Conservation (phyloP, 2,329 filamentous ascomycete genomes). For the Penicillium sp. region DNA sequence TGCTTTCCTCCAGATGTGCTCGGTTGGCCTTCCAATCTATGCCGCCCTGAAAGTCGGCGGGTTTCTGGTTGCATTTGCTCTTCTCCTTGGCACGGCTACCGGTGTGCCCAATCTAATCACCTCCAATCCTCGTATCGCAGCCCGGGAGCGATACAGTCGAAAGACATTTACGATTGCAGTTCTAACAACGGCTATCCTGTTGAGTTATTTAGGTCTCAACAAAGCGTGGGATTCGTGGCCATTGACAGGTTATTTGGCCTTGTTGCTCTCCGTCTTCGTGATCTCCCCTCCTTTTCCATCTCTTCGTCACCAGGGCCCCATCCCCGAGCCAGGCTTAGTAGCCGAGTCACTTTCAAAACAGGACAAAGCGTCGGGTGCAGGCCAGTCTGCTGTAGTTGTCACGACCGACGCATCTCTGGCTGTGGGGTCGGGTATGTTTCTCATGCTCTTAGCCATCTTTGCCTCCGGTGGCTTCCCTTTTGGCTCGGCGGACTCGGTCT, state of each 20-base stretch:
- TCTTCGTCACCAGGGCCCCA: constrained; percentile 21
- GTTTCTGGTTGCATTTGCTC: constrained; percentile 55
- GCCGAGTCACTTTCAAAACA: constrained; percentile 20
- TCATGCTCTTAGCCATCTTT: constrained; percentile 31
- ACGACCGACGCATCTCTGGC: constrained; percentile 34
- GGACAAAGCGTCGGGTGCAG: constrained; percentile 12
- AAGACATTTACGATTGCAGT: constrained; percentile 35
- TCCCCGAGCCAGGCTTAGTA: constrained; percentile 29
- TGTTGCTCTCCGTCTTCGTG: constrained; percentile 51
- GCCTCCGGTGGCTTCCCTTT: constrained; percentile 29
- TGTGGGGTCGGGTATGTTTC: constrained; percentile 29
- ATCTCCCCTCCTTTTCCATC: constrained; percentile 53
- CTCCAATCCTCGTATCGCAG: constrained; percentile 11
- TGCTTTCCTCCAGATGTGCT: constrained; percentile 40
- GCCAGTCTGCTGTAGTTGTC: constrained; percentile 17
- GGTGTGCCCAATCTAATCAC: constrained; percentile 42
- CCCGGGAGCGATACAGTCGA: constrained; percentile 26
- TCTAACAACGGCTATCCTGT: constrained; percentile 25
- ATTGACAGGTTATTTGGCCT: constrained; percentile 52
- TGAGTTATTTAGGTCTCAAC: constrained; percentile 36
- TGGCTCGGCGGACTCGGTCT: constrained; percentile 25
- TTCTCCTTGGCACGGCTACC: constrained; percentile 53
- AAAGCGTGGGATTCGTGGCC: constrained; percentile 42
- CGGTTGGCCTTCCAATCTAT: constrained; percentile 59
- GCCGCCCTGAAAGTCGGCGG: constrained; percentile 60